phyloP scores from a whole-genome alignment of 208 protist genomes.

The Balamuthia mandrillaris region DNA sequence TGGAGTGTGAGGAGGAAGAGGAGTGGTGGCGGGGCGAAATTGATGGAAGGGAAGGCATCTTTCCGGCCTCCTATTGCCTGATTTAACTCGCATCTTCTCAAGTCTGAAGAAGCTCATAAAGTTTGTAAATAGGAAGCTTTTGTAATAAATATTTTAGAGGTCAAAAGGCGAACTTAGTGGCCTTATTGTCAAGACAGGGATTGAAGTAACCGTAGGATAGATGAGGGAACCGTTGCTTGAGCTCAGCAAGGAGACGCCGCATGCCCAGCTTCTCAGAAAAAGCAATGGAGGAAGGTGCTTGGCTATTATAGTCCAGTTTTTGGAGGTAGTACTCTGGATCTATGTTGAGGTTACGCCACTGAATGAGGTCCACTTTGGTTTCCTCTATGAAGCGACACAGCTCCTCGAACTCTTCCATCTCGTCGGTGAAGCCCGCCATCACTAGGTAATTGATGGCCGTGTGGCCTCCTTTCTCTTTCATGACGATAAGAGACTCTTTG shows the following conservation, averaged over 20 bases:
- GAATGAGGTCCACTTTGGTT: neutral
- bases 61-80: neutral
- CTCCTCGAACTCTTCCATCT: neutral
- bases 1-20: neutral
- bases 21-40: neutral
- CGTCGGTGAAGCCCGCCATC: neutral
- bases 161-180: too few relatives aligned
- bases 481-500: neutral
- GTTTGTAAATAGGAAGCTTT: too few relatives aligned
- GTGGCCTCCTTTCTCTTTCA: neutral
- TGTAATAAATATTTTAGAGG: too few relatives aligned
- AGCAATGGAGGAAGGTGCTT: neutral
- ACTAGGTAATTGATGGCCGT: neutral
- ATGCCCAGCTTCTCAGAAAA: neutral
- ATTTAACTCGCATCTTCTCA: too few relatives aligned
- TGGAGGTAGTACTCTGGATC: neutral
- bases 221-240: neutral
- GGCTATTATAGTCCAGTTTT: neutral
- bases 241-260: neutral
- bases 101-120: too few relatives aligned
- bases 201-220: neutral
- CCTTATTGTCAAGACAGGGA: neutral
- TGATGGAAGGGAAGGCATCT: neutral
- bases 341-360: neutral
- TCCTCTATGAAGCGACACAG: neutral